phyloP scores from a whole-genome alignment of 768 basidiomycete genomes.

The Russula olivacea region DNA sequence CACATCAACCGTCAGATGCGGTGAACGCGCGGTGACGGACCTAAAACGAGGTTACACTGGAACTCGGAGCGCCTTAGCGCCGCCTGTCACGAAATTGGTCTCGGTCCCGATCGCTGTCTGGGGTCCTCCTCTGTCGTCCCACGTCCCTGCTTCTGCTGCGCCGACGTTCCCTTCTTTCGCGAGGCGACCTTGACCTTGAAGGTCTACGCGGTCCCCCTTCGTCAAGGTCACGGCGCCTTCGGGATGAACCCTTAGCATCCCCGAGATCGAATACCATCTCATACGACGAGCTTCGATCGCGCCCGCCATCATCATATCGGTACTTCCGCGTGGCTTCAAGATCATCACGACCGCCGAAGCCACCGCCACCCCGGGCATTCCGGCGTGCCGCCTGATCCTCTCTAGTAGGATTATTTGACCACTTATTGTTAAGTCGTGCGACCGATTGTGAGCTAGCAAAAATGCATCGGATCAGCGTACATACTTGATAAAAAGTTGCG shows the following conservation, averaged over 20 bases:
- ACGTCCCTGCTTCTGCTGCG: conserved; percentile 38
- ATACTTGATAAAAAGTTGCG: neutral
- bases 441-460: conserved; percentile 82
- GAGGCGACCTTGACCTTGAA: conserved; percentile 19
- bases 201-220: conserved; percentile 34
- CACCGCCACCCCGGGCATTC: conserved; percentile 32
- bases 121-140: conserved; percentile 1
- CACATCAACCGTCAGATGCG: conserved; percentile 4
- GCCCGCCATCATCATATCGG: conserved; percentile 42
- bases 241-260: conserved; percentile 23
- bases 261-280: conserved; percentile 84
- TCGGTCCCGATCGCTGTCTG: conserved; percentile 12
- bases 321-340: conserved; percentile 69
- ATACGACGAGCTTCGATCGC: conserved; percentile 41
- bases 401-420: conserved; percentile 70
- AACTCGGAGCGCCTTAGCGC: conserved; percentile 4
- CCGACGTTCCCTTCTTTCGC: conserved; percentile 43
- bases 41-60: too few relatives aligned
- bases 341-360: conserved; percentile 70
- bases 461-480: conserved; percentile 25
- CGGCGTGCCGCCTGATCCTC: conserved; percentile 37
- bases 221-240: conserved; percentile 4
- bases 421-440: conserved; percentile 70
- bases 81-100: conserved; percentile 5
- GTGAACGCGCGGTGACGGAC: neutral